Evolutionary conservation across 1,139 yeast species (phyloP), one percentile per base, ranked within the genome.

Genomic region (Diutina pseudorugosa): DNA sequence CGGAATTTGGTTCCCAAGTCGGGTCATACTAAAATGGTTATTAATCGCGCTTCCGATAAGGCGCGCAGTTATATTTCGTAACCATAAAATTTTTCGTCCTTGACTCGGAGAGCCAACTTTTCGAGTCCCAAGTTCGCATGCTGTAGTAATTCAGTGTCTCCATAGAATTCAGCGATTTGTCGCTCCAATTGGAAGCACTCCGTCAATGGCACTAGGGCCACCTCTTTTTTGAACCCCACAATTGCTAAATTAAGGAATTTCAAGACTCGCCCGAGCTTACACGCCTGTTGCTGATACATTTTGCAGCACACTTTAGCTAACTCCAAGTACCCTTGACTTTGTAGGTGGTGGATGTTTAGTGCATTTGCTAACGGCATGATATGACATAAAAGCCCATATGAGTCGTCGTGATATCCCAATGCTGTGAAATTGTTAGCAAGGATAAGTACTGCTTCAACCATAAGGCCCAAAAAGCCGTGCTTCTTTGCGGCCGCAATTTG

Each of bases 161-260:
- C 49, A 18, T 45, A 45, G 16, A 11, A 23, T 9, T 55, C 53
- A 12, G 70, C 73, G 57, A 78, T 63, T 57, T 68, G 64, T n/a
- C 61, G 52, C 55, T 71, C 74, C 21, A 71, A 60, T 50, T 62
- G 59, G 53, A 70, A 70, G 51, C 74, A 67, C 52, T 60, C 57
- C 23, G 59, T 54, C 11, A 64, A 67, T 68, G 61, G 67, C 59
- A 55, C 63, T 36, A 68, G 58, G 55, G 69, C 61, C 20, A 57
- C 62, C 48, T 70, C 60, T 48, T 60, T 63, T 50, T 70, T 72
- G 60, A 70, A 77, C 0, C 80, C 79, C 4, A 66, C 61, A n/a
- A 79, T 70, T 16, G 81, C 63, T 4, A 64, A 57, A 52, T 74
- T 73, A 52, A 77, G 62, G 54, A 62, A 70, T 45, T 69, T 66